phyloP scores from a whole-genome alignment of 352 stramenopile genomes.

The Thalassiosira livingstoniorum region DNA sequence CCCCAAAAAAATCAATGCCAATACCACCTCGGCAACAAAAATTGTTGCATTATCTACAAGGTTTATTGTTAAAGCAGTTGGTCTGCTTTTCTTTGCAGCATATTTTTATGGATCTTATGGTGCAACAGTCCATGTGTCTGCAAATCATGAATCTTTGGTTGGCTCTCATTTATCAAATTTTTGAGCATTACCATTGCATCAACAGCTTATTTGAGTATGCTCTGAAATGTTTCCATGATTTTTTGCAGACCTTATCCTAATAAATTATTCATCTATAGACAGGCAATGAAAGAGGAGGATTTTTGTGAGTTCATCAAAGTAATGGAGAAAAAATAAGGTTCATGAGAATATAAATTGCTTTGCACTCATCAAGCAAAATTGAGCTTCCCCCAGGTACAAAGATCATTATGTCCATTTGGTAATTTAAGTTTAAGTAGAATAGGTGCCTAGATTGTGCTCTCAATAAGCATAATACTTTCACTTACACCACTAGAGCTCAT shows the following conservation, averaged over 20 bases:
- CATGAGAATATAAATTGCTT: conserved; percentile 19
- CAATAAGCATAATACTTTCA: conserved; percentile 33
- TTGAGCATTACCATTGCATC: conserved; percentile 2
- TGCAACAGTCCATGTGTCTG: no score
- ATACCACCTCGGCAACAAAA: no score
- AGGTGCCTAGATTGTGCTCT: not conserved
- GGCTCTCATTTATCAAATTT: no score
- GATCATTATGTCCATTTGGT: conserved; percentile 39
- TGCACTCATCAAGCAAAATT: conserved; percentile 1
- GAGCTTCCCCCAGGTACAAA: conserved; percentile 11
- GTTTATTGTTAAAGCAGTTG: no score
- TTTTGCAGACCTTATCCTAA: conserved; percentile 1
- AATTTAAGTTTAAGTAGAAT: conserved; percentile 31
- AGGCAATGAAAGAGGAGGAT: conserved; percentile 32
- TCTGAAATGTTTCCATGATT: conserved; percentile 7
- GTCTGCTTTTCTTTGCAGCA: no score
- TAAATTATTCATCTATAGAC: conserved; percentile 26
- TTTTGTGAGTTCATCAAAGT: conserved; percentile 39
- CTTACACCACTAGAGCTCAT: conserved; percentile 29
- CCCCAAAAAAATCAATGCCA: no score
- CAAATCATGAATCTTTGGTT: no score
- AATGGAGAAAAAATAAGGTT: conserved; percentile 16
- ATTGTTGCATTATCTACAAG: no score
- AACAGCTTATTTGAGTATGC: conserved; percentile 18
- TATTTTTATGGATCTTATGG: no score